Conservation (phyloP, 805 yeast species). For the Suhomyces faveliae region DNA sequence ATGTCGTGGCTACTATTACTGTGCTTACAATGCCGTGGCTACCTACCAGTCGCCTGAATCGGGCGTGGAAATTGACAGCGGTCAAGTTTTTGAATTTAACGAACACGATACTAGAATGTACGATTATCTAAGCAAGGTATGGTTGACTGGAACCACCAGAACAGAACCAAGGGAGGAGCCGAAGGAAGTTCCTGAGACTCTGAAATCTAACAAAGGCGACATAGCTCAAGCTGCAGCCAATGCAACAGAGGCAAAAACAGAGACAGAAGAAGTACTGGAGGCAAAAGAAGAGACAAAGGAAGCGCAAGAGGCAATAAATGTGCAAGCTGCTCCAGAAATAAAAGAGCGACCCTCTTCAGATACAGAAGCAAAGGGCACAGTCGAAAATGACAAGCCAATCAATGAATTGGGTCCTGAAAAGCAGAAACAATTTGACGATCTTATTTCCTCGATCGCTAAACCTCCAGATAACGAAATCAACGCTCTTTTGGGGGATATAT, state of each 20-base stretch:
- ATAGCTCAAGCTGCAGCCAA: neutral
- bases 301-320: no score
- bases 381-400: neutral
- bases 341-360: no score
- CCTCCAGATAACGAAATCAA: neutral
- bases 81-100: slow-evolving; percentile 24
- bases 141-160: slow-evolving; percentile 28
- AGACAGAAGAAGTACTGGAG: neutral
- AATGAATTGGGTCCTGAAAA: neutral
- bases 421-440: neutral
- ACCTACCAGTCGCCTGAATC: slow-evolving; percentile 13
- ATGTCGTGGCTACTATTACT: slow-evolving; percentile 38
- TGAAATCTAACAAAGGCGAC: neutral
- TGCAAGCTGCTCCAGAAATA: no score
- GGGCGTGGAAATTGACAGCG: slow-evolving; percentile 18
- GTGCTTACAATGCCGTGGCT: slow-evolving; percentile 36
- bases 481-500: neutral
- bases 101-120: slow-evolving; percentile 13
- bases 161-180: slow-evolving; percentile 2
- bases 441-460: neutral
- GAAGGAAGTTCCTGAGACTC: neutral
- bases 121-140: slow-evolving; percentile 35
- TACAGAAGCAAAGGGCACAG: no score
- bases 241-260: neutral
- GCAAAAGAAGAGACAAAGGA: no score